Conservation (phyloP, 148 eudicot species). For the Vaccinium corymbosum region DNA sequence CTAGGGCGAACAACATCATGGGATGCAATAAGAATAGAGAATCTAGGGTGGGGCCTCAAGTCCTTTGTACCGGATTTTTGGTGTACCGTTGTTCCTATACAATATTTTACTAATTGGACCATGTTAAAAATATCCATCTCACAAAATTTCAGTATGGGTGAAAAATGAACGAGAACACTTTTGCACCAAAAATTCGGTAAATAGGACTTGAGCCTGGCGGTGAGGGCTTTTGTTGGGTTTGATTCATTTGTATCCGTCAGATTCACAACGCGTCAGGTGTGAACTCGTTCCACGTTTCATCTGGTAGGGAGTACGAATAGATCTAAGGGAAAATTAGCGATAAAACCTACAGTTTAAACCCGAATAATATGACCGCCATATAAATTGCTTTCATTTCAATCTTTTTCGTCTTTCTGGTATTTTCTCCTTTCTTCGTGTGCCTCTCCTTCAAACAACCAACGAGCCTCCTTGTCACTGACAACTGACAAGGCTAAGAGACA, state of each 20-base stretch:
- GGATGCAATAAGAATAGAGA: neutral
- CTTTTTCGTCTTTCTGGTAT: slow-evolving; percentile 10
- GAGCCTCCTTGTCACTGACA: neutral
- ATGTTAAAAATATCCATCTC: too few relatives aligned
- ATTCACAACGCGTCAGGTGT: neutral
- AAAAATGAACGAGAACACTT: too few relatives aligned
- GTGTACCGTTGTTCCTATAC: too few relatives aligned
- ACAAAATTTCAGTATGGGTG: too few relatives aligned
- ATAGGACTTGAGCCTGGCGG: neutral
- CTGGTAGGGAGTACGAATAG: neutral
- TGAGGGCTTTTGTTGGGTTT: neutral
- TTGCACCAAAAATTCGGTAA: too few relatives aligned
- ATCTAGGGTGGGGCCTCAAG: neutral
- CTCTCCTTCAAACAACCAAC: slow-evolving; percentile 12
- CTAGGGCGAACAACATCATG: too few relatives aligned
- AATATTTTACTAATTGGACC: too few relatives aligned
- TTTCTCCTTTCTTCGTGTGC: slow-evolving; percentile 16
- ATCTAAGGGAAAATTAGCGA: too few relatives aligned
- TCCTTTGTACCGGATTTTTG: too few relatives aligned
- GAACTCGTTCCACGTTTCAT: neutral
- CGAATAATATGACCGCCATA: slow-evolving; percentile 19
- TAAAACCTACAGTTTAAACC: neutral
- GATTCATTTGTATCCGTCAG: neutral
- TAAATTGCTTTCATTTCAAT: slow-evolving; percentile 8
- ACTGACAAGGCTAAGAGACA: neutral